Evolutionary conservation across 129 eudicot species (phyloP).

Genomic region (Lactuca saligna): DNA sequence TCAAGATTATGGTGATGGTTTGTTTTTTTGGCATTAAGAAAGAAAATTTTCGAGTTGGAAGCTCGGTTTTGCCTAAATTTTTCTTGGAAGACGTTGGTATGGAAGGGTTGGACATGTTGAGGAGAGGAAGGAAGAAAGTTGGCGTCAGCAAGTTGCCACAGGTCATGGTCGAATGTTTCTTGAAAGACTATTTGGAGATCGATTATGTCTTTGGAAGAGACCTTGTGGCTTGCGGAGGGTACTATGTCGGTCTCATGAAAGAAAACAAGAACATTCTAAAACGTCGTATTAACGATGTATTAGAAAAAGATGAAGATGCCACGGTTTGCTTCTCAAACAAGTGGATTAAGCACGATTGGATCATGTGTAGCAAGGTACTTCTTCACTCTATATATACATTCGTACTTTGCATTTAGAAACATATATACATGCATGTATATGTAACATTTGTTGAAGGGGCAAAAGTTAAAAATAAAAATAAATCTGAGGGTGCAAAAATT

Average conservation of each 20-base stretch:
- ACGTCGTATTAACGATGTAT: conserved; percentile 15
- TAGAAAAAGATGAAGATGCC: conserved; percentile 31
- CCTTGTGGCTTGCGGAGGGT: conserved; percentile 46
- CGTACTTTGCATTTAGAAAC: neutral
- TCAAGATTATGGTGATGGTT: conserved; percentile 57
- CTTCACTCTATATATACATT: neutral
- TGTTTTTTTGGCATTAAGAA: conserved; percentile 63
- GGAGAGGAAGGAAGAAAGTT: conserved; percentile 42
- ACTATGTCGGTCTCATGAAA: conserved; percentile 58
- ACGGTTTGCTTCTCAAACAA: conserved; percentile 32
- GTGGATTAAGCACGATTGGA: conserved; percentile 28
- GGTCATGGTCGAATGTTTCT: conserved; percentile 76
- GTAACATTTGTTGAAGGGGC: neutral
- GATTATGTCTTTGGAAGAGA: conserved; percentile 66
- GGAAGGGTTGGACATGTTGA: conserved; percentile 56
- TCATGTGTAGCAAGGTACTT: conserved; percentile 51
- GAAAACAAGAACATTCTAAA: conserved; percentile 31
- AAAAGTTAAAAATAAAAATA: no score
- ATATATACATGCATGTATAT: no score
- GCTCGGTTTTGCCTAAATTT: conserved; percentile 62
- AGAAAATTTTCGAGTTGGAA: conserved; percentile 47
- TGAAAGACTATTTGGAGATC: conserved; percentile 64
- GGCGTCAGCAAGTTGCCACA: conserved; percentile 68
- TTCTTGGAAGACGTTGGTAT: conserved; percentile 67
- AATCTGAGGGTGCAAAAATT: neutral